Percentiles rank a stretch among this genome's conserved stretches.
phyloP scores from a whole-genome alignment of 139 green algal species.

The Penium margaritaceum region DNA sequence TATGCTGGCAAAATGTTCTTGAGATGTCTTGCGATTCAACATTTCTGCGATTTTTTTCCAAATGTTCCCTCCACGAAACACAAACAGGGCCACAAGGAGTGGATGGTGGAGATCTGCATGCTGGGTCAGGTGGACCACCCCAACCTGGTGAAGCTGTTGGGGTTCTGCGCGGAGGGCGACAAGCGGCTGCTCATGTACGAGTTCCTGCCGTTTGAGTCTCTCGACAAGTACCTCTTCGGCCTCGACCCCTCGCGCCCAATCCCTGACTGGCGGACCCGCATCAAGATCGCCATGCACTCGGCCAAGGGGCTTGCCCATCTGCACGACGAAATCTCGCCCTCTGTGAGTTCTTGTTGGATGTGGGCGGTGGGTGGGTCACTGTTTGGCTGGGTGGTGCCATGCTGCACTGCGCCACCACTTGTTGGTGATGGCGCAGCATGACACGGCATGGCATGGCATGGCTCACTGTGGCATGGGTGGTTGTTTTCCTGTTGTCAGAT shows the following conservation, averaged over 20 bases:
- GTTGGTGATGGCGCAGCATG: no score
- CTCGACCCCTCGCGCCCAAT: neutral
- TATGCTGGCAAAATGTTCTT: no score
- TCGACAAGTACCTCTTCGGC: slow-evolving; percentile 32
- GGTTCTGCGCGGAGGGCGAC: slow-evolving; percentile 35
- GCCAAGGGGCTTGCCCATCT: slow-evolving; percentile 18
- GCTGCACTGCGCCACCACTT: no score
- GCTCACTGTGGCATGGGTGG: no score
- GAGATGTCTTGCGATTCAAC: no score
- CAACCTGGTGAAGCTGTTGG: slow-evolving; percentile 41
- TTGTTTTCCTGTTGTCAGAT: no score
- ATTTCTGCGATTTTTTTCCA: no score
- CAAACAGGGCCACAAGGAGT: slow-evolving; percentile 44
- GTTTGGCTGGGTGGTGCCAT: no score
- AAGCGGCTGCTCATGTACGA: slow-evolving; percentile 40
- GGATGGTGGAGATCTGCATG: slow-evolving; percentile 27
- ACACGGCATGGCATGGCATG: no score
- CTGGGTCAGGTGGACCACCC: slow-evolving; percentile 25
- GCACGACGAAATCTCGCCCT: neutral
- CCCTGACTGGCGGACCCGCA: slow-evolving; percentile 1
- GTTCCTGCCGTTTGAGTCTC: slow-evolving; percentile 30
- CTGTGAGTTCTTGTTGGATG: neutral
- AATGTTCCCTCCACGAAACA: no score
- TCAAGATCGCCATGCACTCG: slow-evolving; percentile 20
- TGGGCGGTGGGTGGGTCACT: no score